Base-by-base conservation (phyloP, 2,329 filamentous ascomycete genomes). In the Colletotrichum trifolii region DNA sequence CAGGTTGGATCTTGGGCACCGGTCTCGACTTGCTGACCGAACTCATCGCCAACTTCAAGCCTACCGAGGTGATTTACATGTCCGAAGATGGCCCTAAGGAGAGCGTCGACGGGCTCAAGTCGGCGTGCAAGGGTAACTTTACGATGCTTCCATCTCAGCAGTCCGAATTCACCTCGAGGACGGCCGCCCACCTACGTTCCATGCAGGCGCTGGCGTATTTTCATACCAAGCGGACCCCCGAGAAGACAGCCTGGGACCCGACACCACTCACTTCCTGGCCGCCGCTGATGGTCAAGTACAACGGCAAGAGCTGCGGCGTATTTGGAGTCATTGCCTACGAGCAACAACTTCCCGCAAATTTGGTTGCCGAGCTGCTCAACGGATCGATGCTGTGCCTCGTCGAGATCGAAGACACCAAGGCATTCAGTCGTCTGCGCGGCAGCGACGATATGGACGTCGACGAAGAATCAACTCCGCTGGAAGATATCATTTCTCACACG, bases 201-300 rank as follows among this genome's bases (percentile, higher is more conserved):
- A 93, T 95, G 90, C 91, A 94, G 69, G 87, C 84, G n/a, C 89
- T 93, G 83, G 89, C 91, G 0, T 95, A 94, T 70, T 93, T 95
- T 71, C 92, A 95, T 72, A 68, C 46, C 38, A 53, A 52, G 60
- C 63, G 36, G 64, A 63, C 25, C 68, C 69, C n/a, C 45, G 54
- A 46, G 67, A 66, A 68, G 57, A 53, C 76, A 17, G 75, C 73
- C 48, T 92, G 88, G 85, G 78, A 83, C 55, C 65, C 81, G 0
- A 79, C 77, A 0, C 85, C 90, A 0, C 76, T 94, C 8, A 86
- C 86, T 1, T 77, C 80, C 0, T 70, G 84, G 8, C 74, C 82
- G 0, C 91, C 91, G 0, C 89, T 87, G 82, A 77, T 87, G 42
- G 86, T 94, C 33, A 78, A 76, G 4, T 94, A 92, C 70, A 75